Conservation (phyloP, 1,139 yeast species). For the Yamadazyma oceani region DNA sequence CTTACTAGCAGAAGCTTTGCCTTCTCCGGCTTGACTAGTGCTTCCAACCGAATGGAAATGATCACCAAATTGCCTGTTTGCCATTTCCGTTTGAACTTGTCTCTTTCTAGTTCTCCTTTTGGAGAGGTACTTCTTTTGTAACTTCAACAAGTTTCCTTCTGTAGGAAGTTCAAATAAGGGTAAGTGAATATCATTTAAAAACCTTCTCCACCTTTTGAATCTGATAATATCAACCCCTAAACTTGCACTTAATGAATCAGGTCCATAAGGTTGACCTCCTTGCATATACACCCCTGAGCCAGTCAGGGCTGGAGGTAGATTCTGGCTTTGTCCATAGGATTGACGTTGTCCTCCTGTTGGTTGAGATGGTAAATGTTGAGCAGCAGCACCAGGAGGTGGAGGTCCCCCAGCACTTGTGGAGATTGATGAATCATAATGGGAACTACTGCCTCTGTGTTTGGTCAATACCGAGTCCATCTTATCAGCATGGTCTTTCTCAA, state of each 20-base stretch:
- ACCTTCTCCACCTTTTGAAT: slow-evolving; percentile 26
- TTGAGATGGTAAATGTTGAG: background rate
- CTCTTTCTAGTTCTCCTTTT: slow-evolving; percentile 13
- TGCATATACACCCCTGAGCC: slow-evolving; percentile 1
- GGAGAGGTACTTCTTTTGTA: slow-evolving; percentile 27
- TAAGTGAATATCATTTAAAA: slow-evolving; percentile 31
- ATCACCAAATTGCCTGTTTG: slow-evolving; percentile 1
- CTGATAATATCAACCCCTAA: slow-evolving; percentile 15
- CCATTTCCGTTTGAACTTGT: background rate
- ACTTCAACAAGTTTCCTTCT: slow-evolving; percentile 28
- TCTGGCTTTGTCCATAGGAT: slow-evolving; percentile 1
- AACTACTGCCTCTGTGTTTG: slow-evolving; percentile 7
- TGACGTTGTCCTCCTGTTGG: background rate
- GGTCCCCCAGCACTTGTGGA: slow-evolving; percentile 9
- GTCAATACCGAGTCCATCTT: slow-evolving; percentile 23
- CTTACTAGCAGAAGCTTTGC: background rate
- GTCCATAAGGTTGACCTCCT: slow-evolving; percentile 3
- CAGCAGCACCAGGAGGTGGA: slow-evolving; percentile 4
- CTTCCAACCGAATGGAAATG: slow-evolving; percentile 3
- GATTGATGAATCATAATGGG: slow-evolving; percentile 15
- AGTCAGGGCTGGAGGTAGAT: slow-evolving; percentile 1
- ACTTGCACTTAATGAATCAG: slow-evolving; percentile 15
- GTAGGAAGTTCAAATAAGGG: slow-evolving; percentile 48
- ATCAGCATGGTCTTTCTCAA: slow-evolving; percentile 37
- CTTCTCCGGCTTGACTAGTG: slow-evolving; percentile 1